Evolutionary conservation across 2,329 filamentous ascomycete species (phyloP), one percentile per base, ranked within the genome.

Genomic region (Fusarium transvaalense): DNA sequence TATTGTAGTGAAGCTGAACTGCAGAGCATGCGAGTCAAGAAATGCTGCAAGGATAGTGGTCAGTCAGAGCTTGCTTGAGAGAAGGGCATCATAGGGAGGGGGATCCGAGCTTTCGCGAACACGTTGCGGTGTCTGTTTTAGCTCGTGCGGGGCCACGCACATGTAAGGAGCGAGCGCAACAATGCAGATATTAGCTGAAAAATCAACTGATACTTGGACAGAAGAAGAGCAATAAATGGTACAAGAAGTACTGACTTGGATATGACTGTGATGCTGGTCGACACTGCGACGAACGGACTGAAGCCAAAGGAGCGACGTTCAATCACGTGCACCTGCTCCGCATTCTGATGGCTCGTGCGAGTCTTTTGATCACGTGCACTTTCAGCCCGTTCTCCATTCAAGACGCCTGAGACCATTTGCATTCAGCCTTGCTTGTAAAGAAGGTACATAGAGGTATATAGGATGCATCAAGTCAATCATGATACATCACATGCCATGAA

Each of bases 131-230:
- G 69, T 66, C 68, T 59, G 42, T 54, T 39, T 42, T 51, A 61
- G 55, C 59, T 52, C 48, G 51, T 60, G 53, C 54, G 62, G 60
- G 64, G 67, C 57, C 56, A 69, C 71, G 68, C 73, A 73, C 76
- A 80, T 75, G 74, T 71, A 78, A 78, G 66, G 75, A 79, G 73
- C 69, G 79, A 72, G 73, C 69, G 76, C 74, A 69, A 71, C 65
- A 67, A 62, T 66, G 66, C 71, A 69, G 62, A 75, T 78, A 76
- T 77, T 75, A 70, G 76, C 74, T 78, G 72, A 73, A 76, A 73
- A 74, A 69, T 74, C 77, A 80, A 81, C 76, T 74, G 71, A 79
- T 81, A 80, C 76, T 80, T 76, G 66, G 63, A 75, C 75, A 76
- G 76, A 80, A 78, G 70, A 76, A 78, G 76, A 75, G 76, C 74